Evolutionary conservation across 441 rosid species (phyloP).

Genomic region (Erysimum pusillum): DNA sequence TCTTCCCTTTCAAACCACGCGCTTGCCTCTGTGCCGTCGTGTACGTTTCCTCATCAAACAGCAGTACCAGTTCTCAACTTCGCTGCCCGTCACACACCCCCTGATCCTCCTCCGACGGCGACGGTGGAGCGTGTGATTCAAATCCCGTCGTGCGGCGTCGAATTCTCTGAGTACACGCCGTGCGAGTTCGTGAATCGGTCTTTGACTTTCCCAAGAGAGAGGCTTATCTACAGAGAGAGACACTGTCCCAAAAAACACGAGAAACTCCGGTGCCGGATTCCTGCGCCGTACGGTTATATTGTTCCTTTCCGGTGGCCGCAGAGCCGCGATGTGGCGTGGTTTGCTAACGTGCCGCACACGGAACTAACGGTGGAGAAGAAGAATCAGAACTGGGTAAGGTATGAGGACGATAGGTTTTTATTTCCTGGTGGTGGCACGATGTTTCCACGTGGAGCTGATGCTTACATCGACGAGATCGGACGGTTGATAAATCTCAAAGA

Average conservation of each 20-base stretch:
- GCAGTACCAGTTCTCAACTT: conserved; percentile 44
- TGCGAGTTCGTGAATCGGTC: conserved; percentile 72
- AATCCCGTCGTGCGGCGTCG: conserved; percentile 58
- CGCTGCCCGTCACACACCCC: conserved; percentile 41
- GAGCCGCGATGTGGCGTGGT: conserved; percentile 70
- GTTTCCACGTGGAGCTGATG: conserved; percentile 73
- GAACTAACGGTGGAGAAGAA: conserved; percentile 71
- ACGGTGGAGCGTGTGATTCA: conserved; percentile 31
- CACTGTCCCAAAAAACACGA: conserved; percentile 68
- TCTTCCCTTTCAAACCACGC: neutral
- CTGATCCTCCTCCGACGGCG: conserved; percentile 18
- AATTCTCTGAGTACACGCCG: conserved; percentile 81
- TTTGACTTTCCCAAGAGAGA: conserved; percentile 50
- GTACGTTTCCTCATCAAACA: conserved; percentile 28
- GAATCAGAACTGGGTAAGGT: conserved; percentile 70
- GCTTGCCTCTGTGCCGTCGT: conserved; percentile 15
- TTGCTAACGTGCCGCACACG: conserved; percentile 70
- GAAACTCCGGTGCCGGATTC: conserved; percentile 56
- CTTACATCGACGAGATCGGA: conserved; percentile 67
- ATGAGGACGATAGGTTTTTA: conserved; percentile 58
- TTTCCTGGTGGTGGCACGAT: conserved; percentile 83
- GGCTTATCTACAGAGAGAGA: conserved; percentile 70
- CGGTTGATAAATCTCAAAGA: conserved; percentile 62
- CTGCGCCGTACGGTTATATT: conserved; percentile 65
- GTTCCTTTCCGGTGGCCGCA: conserved; percentile 70